A percentile compares a stretch with the other conserved stretches of the same genome.
Evolutionary conservation across 2,329 filamentous ascomycete genomes (phyloP).

Genomic region (Fusarium tricinctum): DNA sequence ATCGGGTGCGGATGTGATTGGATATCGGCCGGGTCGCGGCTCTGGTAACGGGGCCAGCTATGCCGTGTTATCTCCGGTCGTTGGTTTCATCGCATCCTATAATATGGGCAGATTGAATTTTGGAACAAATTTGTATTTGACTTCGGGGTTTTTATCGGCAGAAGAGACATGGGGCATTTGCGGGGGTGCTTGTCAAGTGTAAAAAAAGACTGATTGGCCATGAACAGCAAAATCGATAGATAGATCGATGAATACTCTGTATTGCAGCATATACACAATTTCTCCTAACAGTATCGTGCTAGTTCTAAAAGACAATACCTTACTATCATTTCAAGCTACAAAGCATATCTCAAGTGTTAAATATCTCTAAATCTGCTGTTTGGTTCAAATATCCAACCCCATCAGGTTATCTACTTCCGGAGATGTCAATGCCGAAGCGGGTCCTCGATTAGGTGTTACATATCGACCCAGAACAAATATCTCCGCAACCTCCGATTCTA

Average conservation of each 20-base stretch:
- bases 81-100: slow-evolving; percentile 1
- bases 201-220: too few relatives aligned
- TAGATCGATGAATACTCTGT: too few relatives aligned
- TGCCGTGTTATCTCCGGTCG: slow-evolving; percentile 20
- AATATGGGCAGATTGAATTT: not conserved
- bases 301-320: too few relatives aligned
- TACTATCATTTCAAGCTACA: too few relatives aligned
- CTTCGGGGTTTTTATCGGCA: not conserved
- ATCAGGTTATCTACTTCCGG: not conserved
- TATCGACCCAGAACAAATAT: slow-evolving; percentile 31
- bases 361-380: too few relatives aligned
- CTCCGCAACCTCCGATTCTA: slow-evolving; percentile 36
- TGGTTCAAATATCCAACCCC: too few relatives aligned
- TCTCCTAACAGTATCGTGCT: not conserved
- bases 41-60: not conserved
- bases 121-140: not conserved
- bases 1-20: slow-evolving; percentile 24
- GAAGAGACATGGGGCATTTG: too few relatives aligned
- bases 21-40: slow-evolving; percentile 43
- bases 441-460: slow-evolving; percentile 19
- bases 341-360: too few relatives aligned
- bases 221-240: too few relatives aligned
- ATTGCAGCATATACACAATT: too few relatives aligned
- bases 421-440: slow-evolving; percentile 27
- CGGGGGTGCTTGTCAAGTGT: too few relatives aligned